Percentiles rank a stretch among this genome's conserved stretches.
Conservation (phyloP, 805 yeast species). For the Hanseniaspora guilliermondii region DNA sequence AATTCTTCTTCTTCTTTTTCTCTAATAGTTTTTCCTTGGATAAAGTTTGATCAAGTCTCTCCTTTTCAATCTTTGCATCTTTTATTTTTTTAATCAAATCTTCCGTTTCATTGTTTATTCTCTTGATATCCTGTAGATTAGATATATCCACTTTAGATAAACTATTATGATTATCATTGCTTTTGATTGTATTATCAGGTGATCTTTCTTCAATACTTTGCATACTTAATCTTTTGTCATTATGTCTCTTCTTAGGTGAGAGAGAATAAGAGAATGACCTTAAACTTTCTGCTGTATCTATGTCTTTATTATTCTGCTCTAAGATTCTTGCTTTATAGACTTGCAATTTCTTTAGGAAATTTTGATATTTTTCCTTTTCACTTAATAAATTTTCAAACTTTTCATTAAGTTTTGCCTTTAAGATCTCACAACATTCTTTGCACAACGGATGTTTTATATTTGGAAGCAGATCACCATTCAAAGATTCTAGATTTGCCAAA, state of each 20-base stretch:
- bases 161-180: slow-evolving; percentile 40
- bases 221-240: slow-evolving; percentile 18
- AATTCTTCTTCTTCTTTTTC: slow-evolving; percentile 37
- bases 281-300: slow-evolving; percentile 30
- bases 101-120: slow-evolving; percentile 23
- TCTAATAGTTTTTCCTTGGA: slow-evolving; percentile 36
- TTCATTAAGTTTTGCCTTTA: slow-evolving; percentile 51
- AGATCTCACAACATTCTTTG: slow-evolving; percentile 60
- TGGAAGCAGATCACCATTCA: slow-evolving; percentile 34
- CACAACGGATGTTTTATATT: slow-evolving; percentile 83
- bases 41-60: slow-evolving; percentile 34
- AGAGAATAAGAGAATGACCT: slow-evolving; percentile 38
- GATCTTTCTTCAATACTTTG: slow-evolving; percentile 20
- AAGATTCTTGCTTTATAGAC: slow-evolving; percentile 37
- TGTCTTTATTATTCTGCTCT: slow-evolving; percentile 17
- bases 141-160: slow-evolving; percentile 29
- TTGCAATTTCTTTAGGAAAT: slow-evolving; percentile 58
- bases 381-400: slow-evolving; percentile 60
- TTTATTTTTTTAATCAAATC: slow-evolving; percentile 18
- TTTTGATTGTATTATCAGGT: background rate
- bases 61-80: slow-evolving; percentile 30
- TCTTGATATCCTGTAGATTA: slow-evolving; percentile 25
- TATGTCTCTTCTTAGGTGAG: slow-evolving; percentile 30
- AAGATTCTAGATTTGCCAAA: background rate
- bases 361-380: slow-evolving; percentile 68